Evolutionary conservation across 805 yeast genomes (phyloP), one percentile per base, ranked within the genome.

Genomic region (Dipodascopsis uninucleata): DNA sequence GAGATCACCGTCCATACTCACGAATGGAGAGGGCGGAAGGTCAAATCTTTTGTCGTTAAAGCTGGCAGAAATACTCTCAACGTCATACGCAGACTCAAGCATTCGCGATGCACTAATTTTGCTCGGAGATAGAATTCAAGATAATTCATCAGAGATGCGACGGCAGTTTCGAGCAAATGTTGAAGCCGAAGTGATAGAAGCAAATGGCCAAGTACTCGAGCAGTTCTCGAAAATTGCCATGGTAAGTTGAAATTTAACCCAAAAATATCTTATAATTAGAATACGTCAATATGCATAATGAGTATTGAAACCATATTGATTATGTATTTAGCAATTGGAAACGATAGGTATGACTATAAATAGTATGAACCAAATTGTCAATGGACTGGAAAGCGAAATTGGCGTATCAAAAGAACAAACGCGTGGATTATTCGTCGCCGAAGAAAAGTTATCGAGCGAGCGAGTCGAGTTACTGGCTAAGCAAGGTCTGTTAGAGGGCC

Each of bases 171-270:
- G 66, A 9, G 58, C 67, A 20, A 54, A 58, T 37, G 61, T 63
- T 9, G 67, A 65, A 36, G 60, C 58, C 3, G 64, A 65, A 25
- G 62, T 65, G 7, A 56, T 65, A 38, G 63, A 61, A 31, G 54
- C 57, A 20, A 58, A 61, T 21, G 62, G 62, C 1, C 43, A 39
- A 20, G 57, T 59, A 3, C 56, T 69, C 16, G 58, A 60, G 37
- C 68, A 65, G 41, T 64, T 69, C 46, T 56, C 58, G 21, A 62
- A 60, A 10, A 51, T 66, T 7, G 65, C 66, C 26, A 38, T 41
- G 44, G 51, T 46, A 41, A 21, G 32, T 17, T 7, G 7, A 8
- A 28, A 7, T 31, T 32, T 10, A 14, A 14, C 17, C 21, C 6
- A 17, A 16, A 23, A 14, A 21, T 21, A n/a, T 16, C 22, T 36